These are phyloP conservation scores for Juncus inflexus DNA, from an alignment of 176 grass and related monocot species.

Conservation along the genomic window DNA sequence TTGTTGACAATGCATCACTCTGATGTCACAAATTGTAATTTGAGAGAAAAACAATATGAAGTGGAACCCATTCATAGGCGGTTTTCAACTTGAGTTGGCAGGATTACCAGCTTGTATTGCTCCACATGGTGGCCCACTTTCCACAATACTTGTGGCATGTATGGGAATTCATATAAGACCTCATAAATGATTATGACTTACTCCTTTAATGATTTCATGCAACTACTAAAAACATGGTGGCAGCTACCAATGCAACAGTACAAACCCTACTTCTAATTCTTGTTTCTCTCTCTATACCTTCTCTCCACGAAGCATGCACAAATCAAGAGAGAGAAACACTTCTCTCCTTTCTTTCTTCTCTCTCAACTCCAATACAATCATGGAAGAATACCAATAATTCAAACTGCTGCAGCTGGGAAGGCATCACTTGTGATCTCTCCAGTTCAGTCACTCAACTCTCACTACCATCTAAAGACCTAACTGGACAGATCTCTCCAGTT, in stretches of 20 bases:
- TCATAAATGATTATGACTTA: too few relatives aligned
- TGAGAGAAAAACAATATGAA: too few relatives aligned
- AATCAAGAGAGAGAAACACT: constrained; percentile 52
- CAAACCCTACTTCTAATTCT: constrained; percentile 3
- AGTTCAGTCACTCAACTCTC: constrained; percentile 36
- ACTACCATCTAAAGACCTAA: constrained; percentile 43
- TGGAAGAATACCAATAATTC: constrained; percentile 34
- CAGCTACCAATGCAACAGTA: constrained; percentile 6
- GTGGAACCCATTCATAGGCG: too few relatives aligned
- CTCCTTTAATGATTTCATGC: neutral
- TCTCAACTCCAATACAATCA: constrained; percentile 24
- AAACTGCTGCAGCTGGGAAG: constrained; percentile 78
- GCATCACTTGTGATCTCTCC: constrained; percentile 34
- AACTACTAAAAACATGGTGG: constrained; percentile 22
- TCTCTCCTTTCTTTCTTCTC: constrained; percentile 42
- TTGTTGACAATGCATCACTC: too few relatives aligned
- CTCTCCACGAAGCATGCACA: constrained; percentile 36
- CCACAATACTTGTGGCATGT: too few relatives aligned
- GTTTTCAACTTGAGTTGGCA: too few relatives aligned
- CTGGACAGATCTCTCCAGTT: constrained; percentile 34
- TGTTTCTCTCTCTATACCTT: constrained; percentile 23
- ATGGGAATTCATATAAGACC: too few relatives aligned
- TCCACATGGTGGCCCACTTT: too few relatives aligned
- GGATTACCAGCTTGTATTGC: too few relatives aligned
- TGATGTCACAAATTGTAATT: too few relatives aligned